These are phyloP conservation scores for Eucalyptus sp. DNA, from an alignment of 345 rosid genomes.

Conservation along the genomic window DNA sequence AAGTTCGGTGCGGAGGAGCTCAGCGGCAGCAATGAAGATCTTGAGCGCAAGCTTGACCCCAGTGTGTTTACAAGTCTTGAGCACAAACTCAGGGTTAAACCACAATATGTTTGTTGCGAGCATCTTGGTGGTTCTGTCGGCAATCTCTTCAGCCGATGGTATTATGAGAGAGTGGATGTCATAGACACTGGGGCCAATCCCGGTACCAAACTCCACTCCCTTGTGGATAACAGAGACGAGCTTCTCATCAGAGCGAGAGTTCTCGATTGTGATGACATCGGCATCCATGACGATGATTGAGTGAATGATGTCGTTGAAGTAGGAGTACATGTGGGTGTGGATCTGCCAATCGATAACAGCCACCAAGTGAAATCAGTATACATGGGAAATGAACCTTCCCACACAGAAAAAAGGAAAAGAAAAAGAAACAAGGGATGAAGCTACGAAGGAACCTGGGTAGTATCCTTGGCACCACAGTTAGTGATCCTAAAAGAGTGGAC, in stretches of 20 bases:
- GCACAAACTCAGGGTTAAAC: too few relatives aligned
- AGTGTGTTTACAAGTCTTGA: too few relatives aligned
- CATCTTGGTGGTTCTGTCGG: too few relatives aligned
- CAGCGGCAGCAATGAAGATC: too few relatives aligned
- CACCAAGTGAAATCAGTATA: not conserved
- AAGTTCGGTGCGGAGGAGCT: constrained; percentile 54
- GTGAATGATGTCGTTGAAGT: constrained; percentile 51
- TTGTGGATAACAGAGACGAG: constrained; percentile 89
- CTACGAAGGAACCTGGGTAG: too few relatives aligned
- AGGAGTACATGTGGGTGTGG: constrained; percentile 61
- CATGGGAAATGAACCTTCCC: fast-evolving
- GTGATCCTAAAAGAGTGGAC: too few relatives aligned
- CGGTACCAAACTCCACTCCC: constrained; percentile 90
- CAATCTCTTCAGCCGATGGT: too few relatives aligned
- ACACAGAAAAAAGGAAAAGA: not conserved
- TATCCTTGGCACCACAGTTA: too few relatives aligned
- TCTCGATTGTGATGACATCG: constrained; percentile 68
- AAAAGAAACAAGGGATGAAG: too few relatives aligned
- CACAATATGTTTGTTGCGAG: too few relatives aligned
- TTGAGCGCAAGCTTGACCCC: too few relatives aligned
- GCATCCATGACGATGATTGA: constrained; percentile 1
- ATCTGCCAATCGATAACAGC: constrained; percentile 17
- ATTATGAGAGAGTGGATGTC: too few relatives aligned
- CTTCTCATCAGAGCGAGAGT: constrained; percentile 92
- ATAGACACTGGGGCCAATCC: constrained; percentile 23